phyloP scores from a whole-genome alignment of 2,329 filamentous ascomycete species.

The Cladophialophora psammophila region DNA sequence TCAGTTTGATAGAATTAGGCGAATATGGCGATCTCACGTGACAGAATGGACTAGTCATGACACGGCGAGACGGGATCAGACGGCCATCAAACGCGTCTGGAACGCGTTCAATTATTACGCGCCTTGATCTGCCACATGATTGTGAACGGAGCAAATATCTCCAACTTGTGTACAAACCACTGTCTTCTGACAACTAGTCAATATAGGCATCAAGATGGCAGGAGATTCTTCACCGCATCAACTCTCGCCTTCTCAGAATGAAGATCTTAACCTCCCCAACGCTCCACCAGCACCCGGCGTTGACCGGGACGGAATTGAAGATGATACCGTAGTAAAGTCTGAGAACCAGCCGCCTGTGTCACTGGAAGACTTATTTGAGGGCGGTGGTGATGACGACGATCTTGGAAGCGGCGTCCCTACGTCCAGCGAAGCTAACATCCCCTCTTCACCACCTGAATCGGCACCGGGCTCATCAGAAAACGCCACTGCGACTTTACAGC shows the following conservation, averaged over 20 bases:
- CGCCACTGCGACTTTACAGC: conserved; percentile 45
- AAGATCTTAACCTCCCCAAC: conserved; percentile 39
- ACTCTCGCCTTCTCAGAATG: conserved; percentile 20
- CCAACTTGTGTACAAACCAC: too few relatives aligned
- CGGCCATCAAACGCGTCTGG: not conserved
- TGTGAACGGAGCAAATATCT: not conserved
- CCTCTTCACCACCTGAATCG: conserved; percentile 40
- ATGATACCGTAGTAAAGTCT: conserved; percentile 28
- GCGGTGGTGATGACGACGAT: conserved; percentile 56
- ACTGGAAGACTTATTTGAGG: conserved; percentile 65
- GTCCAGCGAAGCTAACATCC: conserved; percentile 55
- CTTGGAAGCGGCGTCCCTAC: conserved; percentile 62
- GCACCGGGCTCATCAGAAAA: conserved; percentile 51
- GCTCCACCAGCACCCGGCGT: conserved; percentile 29
- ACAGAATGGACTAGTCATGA: not conserved
- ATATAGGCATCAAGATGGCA: conserved; percentile 42
- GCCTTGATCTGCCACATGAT: not conserved
- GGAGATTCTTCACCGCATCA: conserved; percentile 38
- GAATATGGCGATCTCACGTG: not conserved
- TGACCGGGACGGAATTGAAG: conserved; percentile 24
- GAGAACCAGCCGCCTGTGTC: conserved; percentile 45
- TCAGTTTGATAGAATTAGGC: too few relatives aligned
- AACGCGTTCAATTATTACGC: not conserved
- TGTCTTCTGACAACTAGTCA: not conserved
- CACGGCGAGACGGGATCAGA: not conserved